Base-by-base conservation (phyloP, 2,329 filamentous ascomycete genomes). In the Pseudovirgaria hyperparasitica region DNA sequence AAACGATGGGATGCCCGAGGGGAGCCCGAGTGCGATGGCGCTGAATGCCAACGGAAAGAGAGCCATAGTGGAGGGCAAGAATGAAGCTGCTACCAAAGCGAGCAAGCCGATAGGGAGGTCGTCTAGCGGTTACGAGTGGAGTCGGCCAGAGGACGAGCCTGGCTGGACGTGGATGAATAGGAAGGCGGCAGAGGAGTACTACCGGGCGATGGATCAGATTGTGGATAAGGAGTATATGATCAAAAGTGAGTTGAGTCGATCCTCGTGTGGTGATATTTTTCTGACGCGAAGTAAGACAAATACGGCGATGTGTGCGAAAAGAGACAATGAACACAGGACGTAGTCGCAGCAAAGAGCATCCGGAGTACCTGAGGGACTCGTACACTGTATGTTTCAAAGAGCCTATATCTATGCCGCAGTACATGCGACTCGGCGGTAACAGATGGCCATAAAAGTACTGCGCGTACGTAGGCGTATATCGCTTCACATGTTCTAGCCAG, bases 1-100 rank as follows among this genome's bases (percentile, higher is more conserved):
- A n/a, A n/a, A n/a, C n/a, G n/a, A n/a, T n/a, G n/a, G n/a, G 16
- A 26, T n/a, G 16, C n/a, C n/a, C n/a, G n/a, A n/a, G n/a, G 33
- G 40, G 14, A 38, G 28, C 20, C 40, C 38, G 12, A 40, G 44
- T 4, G 36, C 40, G 7, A n/a, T n/a, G n/a, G n/a, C n/a, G n/a
- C 37, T 54, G 23, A 55, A 55, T 34, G 46, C 44, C 4, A 55
- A 55, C 33, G 52, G 50, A 16, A 55, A 55, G 34, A 43, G 52
- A 12, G 16, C 22, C 13, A 25, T 17, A 3, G 22, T 16, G 10
- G n/a, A 9, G 4, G 28, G 30, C 3, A 22, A 28, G 8, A 16
- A 27, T 6, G 26, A 32, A 1, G 29, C 31, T 6, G 29, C 24
- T 18, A 23, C 35, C 9, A 14, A 18, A 9, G 35, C 31, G 10